These are phyloP conservation scores for Candida chilensis DNA, from an alignment of 805 yeast genomes.

Conservation along the genomic window DNA sequence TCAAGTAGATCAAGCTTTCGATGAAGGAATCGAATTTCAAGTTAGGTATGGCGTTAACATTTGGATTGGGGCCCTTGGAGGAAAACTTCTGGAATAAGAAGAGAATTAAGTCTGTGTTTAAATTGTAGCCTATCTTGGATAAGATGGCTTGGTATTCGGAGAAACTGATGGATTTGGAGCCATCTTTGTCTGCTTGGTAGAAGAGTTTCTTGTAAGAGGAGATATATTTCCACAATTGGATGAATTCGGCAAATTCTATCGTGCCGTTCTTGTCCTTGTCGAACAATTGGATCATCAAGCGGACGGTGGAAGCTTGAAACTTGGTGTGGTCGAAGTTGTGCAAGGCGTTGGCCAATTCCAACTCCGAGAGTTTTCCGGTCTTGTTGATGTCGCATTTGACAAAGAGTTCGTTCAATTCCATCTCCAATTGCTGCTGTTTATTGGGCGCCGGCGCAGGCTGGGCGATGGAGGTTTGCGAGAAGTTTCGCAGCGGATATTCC, in stretches of 20 bases:
- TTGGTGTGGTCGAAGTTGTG: constrained; percentile 56
- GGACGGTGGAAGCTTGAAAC: constrained; percentile 51
- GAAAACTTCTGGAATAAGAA: constrained; percentile 52
- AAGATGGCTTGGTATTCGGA: constrained; percentile 57
- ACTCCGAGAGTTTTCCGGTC: constrained; percentile 45
- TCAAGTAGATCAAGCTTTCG: constrained; percentile 68
- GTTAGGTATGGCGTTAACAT: constrained; percentile 18
- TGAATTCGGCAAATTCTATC: constrained; percentile 51
- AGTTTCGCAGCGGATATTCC: neutral
- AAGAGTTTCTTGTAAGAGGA: constrained; percentile 60
- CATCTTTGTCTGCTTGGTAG: constrained; percentile 50
- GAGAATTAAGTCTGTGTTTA: constrained; percentile 46
- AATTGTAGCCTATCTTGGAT: constrained; percentile 56
- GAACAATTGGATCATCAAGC: constrained; percentile 55
- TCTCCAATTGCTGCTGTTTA: constrained; percentile 33
- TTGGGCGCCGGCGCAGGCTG: constrained; percentile 5
- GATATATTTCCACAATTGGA: constrained; percentile 59
- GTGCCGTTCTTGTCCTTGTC: constrained; percentile 37
- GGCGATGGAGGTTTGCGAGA: constrained; percentile 1
- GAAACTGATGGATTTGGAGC: constrained; percentile 50
- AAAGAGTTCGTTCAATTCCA: constrained; percentile 38
- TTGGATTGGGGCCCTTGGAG: constrained; percentile 17
- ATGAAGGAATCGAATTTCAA: constrained; percentile 77
- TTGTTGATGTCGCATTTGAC: constrained; percentile 45
- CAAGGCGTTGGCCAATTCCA: constrained; percentile 50